These are phyloP conservation scores for Diplotaxis tenuifolia DNA, from an alignment of 345 rosid genomes.

Conservation along the genomic window DNA sequence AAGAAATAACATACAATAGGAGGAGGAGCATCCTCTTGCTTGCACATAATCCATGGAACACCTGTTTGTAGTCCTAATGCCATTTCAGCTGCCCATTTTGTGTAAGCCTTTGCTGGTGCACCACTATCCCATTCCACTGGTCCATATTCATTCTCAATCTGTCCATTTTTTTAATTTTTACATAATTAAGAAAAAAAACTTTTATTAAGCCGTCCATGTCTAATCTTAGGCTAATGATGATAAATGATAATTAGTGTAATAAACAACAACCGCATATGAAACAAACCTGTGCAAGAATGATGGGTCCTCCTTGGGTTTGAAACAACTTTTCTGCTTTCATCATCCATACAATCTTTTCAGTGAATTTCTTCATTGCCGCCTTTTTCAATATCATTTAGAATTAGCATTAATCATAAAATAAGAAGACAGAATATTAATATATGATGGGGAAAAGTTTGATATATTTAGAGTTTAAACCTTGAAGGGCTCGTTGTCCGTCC, in stretches of 20 bases:
- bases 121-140: constrained; percentile 82
- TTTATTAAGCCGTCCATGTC: not conserved
- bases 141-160: constrained; percentile 96
- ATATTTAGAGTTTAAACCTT: constrained; percentile 46
- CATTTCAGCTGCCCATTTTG: constrained; percentile 87
- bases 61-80: constrained; percentile 83
- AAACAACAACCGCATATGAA: constrained; percentile 4
- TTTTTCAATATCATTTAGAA: constrained; percentile 8
- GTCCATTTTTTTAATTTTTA: constrained; percentile 7
- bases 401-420: not conserved
- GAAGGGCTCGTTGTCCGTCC: constrained; percentile 81
- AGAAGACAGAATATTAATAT: not conserved
- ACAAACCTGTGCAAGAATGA: constrained; percentile 86
- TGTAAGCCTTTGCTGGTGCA: constrained; percentile 70
- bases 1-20: constrained; percentile 56
- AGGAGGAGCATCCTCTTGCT: constrained; percentile 95
- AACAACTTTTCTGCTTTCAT: constrained; percentile 91
- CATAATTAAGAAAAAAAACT: not conserved
- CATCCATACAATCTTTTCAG: constrained; percentile 89
- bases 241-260: constrained; percentile 17
- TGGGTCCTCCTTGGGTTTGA: constrained; percentile 93
- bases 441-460: not conserved
- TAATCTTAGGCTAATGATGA: constrained; percentile 22
- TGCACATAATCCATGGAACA: constrained; percentile 99
- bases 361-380: constrained; percentile 89